Base-by-base conservation (phyloP, 768 basidiomycete genomes). In the Mycena pura region DNA sequence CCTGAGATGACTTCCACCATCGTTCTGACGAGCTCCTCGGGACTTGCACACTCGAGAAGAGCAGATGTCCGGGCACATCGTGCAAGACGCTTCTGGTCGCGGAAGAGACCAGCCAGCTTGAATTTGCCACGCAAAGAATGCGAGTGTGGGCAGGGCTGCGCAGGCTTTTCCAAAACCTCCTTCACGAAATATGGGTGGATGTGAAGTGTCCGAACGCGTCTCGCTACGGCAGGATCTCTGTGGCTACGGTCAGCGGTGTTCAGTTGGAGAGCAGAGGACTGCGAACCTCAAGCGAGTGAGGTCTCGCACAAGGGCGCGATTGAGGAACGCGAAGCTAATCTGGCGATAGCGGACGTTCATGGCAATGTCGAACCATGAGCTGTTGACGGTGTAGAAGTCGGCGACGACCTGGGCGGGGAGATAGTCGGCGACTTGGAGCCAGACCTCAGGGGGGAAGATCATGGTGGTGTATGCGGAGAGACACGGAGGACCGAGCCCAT, bases 331-430 rank as follows among this genome's bases (percentile, higher is more conserved):
- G 62, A 84, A 82, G 67, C 80, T 81, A 66, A 83, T 75, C 59
- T 80, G 79, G 13, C 80, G 74, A 63, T 84, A 84, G 14, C 82
- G 74, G 45, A 69, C 77, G 61, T 83, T 79, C 82, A 84, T 82
- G 29, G 68, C 57, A 9, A 69, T 64, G 40, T 71, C 64, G 40
- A 66, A 71, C 57, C 79, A 76, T 41, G 70, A 70, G 51, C 72
- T 71, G 66, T 80, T 80, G 56, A 81, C 69, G 53, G 65, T 66
- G 65, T 75, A 69, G 55, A 81, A 75, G 34, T 72, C 70, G 38
- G 68, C 70, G 53, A 79, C 65, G 22, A 60, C 56, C 54, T 70
- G 71, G 14, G 72, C 72, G 10, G 78, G 75, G 52, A 80, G 47
- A 64, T 70, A 73, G 3, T 72, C 71, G 25, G 74, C 74, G 60